Percentiles rank a stretch among this genome's conserved stretches.
Conservation (phyloP, 495 filamentous ascomycete genomes). For the Aspergillus panamensis region DNA sequence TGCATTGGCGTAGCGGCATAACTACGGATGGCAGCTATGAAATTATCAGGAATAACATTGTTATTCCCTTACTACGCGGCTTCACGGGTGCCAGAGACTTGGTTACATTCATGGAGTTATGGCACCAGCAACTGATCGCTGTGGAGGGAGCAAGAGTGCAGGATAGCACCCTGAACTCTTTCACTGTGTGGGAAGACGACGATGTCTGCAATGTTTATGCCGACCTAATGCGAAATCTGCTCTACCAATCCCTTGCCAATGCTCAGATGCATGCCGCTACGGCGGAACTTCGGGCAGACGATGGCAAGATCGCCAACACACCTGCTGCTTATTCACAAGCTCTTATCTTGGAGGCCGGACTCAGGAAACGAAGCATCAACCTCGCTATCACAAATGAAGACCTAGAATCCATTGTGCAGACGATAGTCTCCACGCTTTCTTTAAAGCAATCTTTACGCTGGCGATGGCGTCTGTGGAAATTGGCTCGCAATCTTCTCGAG, state of each 20-base stretch:
- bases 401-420: slow-evolving; percentile 28
- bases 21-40: slow-evolving; percentile 23
- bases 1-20: slow-evolving; percentile 32
- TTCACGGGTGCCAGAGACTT: slow-evolving; percentile 65
- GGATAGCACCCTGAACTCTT: slow-evolving; percentile 26
- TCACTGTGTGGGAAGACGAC: slow-evolving; percentile 60
- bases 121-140: slow-evolving; percentile 57
- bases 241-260: slow-evolving; percentile 30
- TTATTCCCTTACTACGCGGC: slow-evolving; percentile 58
- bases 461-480: slow-evolving; percentile 48
- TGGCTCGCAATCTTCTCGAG: slow-evolving; percentile 35
- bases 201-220: slow-evolving; percentile 46
- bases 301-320: slow-evolving; percentile 31
- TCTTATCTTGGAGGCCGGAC: slow-evolving; percentile 38
- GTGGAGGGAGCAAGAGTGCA: slow-evolving; percentile 39
- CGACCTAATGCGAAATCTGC: slow-evolving; percentile 37
- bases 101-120: slow-evolving; percentile 60
- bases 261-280: slow-evolving; percentile 36
- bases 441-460: slow-evolving; percentile 40
- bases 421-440: slow-evolving; percentile 30
- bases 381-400: slow-evolving; percentile 26
- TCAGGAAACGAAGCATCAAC: slow-evolving; percentile 27
- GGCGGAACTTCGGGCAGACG: slow-evolving; percentile 25
- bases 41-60: slow-evolving; percentile 38
- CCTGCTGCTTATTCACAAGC: slow-evolving; percentile 38